Evolutionary conservation across 2,329 filamentous ascomycete genomes (phyloP), one percentile per base, ranked within the genome.

Genomic region (Ophiostoma pallidulum): DNA sequence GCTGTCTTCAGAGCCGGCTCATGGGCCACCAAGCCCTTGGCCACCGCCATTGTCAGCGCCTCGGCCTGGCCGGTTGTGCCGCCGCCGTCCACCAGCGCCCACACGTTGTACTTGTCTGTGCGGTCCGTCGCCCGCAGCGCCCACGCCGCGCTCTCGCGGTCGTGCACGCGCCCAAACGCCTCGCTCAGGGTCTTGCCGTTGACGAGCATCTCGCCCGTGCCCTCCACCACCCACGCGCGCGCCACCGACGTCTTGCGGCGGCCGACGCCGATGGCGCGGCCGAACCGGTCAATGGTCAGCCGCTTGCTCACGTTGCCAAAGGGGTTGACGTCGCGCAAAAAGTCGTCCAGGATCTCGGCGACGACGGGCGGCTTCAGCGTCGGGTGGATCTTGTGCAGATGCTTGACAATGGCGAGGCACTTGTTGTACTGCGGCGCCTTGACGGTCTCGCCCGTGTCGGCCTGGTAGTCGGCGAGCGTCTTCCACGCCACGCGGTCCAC

Each of bases 61-160:
- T 98, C 92, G 8, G 92, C 91, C 67, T 98, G 94, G 3, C 92
- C 92, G 42, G 92, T 98, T 41, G 86, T 84, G 58, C 92, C 92
- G 56, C 92, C 92, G 48, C 92, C 92, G 50, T 77, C 74, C 3
- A 89, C 86, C 42, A 86, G 68, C 45, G 83, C 90, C 82, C 88
- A 98, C 4, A 96, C 80, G 60, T 98, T 98, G 73, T 98, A 98
- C 66, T 96, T 97, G 72, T 95, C 89, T 54, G 94, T 67, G 54
- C 92, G 75, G 37, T 84, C 74, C 20, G 89, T 94, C 42, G 80
- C 76, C 59, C 90, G 88, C 60, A 98, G 67, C 8, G 91, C 81
- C 91, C 91, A 98, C 4, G 95, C 71, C 3, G 87, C 91, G 61
- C 88, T 96, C 71, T 97, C 92, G 37, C 92, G 81, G 66, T 98